Percentiles rank a stretch among this genome's conserved stretches.
These are phyloP conservation scores for Trichoderma sp. DNA, from an alignment of 2,329 filamentous ascomycete species.

Conservation along the genomic window DNA sequence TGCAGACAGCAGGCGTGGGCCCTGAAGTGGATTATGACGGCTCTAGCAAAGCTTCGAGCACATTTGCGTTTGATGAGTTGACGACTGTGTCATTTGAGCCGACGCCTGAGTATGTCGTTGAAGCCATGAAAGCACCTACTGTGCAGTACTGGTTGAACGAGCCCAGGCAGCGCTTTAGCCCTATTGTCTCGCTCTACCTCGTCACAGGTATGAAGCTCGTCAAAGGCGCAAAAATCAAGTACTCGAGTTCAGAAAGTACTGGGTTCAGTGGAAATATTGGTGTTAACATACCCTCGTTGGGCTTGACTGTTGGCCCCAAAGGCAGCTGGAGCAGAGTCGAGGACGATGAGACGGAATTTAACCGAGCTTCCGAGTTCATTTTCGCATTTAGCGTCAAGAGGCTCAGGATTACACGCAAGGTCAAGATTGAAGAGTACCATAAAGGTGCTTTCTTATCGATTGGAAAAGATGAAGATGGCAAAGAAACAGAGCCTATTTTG, in stretches of 20 bases:
- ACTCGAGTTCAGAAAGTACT: not conserved
- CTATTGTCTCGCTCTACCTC: constrained; percentile 6
- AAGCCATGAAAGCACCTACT: not conserved
- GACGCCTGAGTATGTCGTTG: not conserved
- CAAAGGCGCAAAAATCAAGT: not conserved
- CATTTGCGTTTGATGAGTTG: constrained; percentile 1
- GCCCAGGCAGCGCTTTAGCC: not conserved
- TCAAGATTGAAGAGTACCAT: not conserved
- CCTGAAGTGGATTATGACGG: not conserved
- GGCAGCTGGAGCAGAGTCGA: not conserved
- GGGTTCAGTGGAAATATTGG: not conserved
- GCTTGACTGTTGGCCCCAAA: not conserved
- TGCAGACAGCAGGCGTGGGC: not conserved
- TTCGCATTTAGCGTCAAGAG: constrained; percentile 14
- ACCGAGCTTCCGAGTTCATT: not conserved
- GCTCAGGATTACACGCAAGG: not conserved
- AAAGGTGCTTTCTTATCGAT: not conserved
- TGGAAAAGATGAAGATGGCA: not conserved
- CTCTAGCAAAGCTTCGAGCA: not conserved
- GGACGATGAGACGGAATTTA: not conserved
- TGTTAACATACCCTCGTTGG: not conserved
- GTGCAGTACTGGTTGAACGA: not conserved
- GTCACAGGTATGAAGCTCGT: constrained; percentile 10
- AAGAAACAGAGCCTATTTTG: not conserved
- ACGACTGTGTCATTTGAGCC: constrained; percentile 3